Base-by-base conservation (phyloP, 2,329 filamentous ascomycete species). In the Drechslerella dactyloides region DNA sequence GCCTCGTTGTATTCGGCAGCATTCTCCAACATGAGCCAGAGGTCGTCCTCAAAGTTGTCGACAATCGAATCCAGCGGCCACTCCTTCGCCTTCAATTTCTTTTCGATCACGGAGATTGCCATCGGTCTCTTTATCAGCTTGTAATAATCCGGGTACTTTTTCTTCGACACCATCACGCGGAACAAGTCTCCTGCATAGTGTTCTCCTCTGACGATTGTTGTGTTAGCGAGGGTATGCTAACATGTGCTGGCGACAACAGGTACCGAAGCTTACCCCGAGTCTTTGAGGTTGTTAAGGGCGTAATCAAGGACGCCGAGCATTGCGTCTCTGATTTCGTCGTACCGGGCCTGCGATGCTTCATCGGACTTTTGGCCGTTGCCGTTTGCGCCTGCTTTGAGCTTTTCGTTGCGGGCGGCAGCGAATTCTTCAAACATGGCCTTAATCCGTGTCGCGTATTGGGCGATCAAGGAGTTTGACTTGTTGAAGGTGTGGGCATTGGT, bases 401-500 rank as follows among this genome's bases (percentile, higher is more conserved):
- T 56, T 42, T 51, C n/a, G 13, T 62, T 58, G 33, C 46, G 54
- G 23, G 44, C 33, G 24, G 21, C n/a, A 37, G 54, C 52, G 27
- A 33, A 15, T 8, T 63, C 65, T 21, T 72, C 60, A 44, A 65
- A 55, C 8, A 72, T 37, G n/a, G 13, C 15, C 2, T 33, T 21
- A 33, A 72, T 64, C 37, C 52, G 58, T 23, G 50, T 60, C n/a
- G 60, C 57, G 51, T 65, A 72, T 42, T 65, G 60, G 17, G 68
- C 50, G 24, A 72, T 72, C 53, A 60, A 30, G 11, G 68, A 72
- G 13, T 72, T 65, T 7, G 68, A 21, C 42, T 65, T 58, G 40
- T 72, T 72, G 51, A 61, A 72, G 13, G 60, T 61, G 23, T 60
- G 56, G 2, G 68, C 68, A 65, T 72, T 72, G 11, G 48, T 24